Conservation (phyloP, 306 rosid genomes). For the Lathyrus tuberosus region DNA sequence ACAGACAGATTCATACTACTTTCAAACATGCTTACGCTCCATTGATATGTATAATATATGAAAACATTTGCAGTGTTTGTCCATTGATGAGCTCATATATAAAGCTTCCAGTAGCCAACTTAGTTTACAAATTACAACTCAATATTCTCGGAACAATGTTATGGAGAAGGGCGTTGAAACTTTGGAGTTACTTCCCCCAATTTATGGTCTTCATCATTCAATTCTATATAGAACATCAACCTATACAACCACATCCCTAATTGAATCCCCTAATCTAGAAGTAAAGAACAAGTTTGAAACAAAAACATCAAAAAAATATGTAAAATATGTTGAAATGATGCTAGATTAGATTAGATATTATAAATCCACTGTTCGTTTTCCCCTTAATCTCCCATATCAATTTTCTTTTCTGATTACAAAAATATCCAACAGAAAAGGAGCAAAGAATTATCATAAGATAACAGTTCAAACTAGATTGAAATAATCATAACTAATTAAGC, state of each 20-base stretch:
- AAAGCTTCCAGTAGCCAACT: constrained; percentile 1
- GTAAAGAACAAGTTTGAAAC: neutral
- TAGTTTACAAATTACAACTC: neutral
- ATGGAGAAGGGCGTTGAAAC: constrained; percentile 14
- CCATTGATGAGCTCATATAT: constrained; percentile 13
- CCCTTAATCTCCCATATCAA: too few relatives aligned
- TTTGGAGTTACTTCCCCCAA: constrained; percentile 11
- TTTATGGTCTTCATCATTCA: constrained; percentile 4
- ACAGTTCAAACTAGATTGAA: too few relatives aligned
- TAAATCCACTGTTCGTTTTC: too few relatives aligned
- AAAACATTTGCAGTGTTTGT: constrained; percentile 4
- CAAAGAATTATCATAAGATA: too few relatives aligned
- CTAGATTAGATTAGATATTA: too few relatives aligned
- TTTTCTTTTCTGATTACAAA: too few relatives aligned
- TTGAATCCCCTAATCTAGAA: neutral
- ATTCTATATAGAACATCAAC: neutral
- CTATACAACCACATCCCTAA: neutral
- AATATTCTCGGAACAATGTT: constrained; percentile 5
- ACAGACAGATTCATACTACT: constrained; percentile 9
- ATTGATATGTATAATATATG: neutral
- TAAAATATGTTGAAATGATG: too few relatives aligned
- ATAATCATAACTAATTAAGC: too few relatives aligned
- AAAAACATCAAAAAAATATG: neutral
- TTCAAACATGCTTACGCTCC: neutral
- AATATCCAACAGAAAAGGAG: too few relatives aligned